Evolutionary conservation across 805 yeast genomes (phyloP), one percentile per base, ranked within the genome.

Genomic region (Wickerhamomyces hampshirensis): DNA sequence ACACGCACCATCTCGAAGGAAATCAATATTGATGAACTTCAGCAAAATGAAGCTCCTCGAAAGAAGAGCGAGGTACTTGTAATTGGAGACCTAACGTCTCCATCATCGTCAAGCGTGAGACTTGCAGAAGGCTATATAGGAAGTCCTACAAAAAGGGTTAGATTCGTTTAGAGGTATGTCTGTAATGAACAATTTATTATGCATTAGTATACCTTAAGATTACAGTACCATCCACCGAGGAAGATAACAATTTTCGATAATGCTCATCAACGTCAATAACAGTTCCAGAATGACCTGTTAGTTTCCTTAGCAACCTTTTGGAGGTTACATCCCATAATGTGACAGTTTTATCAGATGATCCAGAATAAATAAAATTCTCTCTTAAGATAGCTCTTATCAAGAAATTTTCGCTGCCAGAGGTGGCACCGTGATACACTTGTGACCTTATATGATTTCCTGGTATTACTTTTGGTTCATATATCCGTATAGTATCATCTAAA

Each of bases 281-380:
- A 1, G 78, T 58, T 0, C 87, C 83, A 5, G 50, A 44, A 49
- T 84, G 89, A 2, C 88, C 89, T 4, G 65, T 62, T 8, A 69
- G 55, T 47, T 79, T 77, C 31, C 65, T 59, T 5, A 66, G 40
- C 18, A 79, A 46, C 32, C 65, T 65, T 34, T 75, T 60, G 0
- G 80, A 62, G 4, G 65, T 65, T 12, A 71, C 61, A 42, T 79
- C 79, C 91, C 89, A 84, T 4, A 69, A 45, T 5, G 76, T 73
- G 1, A 73, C 68, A 5, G 75, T 66, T 1, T 69, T 63, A 53
- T 83, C 87, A 19, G 73, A 75, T 1, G 85, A 72, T 0, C 91
- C 93, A 13, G 85, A 73, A 51, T 47, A 63, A 41, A 48, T 64
- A n/a, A 75, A 64, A 37, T 62, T 58, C 2, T 44, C 41, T 16